Evolutionary conservation across 495 filamentous ascomycete species (phyloP), one percentile per base, ranked within the genome.

Genomic region (Neurospora sp.): DNA sequence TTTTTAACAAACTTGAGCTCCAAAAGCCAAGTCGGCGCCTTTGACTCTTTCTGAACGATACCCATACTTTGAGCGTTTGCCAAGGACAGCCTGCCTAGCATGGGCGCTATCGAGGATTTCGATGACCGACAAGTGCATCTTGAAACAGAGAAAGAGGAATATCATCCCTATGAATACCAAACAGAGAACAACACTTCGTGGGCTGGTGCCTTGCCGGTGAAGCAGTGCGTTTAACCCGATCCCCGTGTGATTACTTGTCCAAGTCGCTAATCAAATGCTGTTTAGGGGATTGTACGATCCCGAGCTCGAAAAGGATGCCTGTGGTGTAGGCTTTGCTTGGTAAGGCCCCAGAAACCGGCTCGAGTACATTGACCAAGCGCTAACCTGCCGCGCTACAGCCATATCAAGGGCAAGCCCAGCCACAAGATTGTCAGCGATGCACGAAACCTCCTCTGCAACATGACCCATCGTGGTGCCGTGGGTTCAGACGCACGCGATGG

Each of bases 371-470:
- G 35, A 31, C 18, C 54, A 42, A 12, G 10, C 41, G 41, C 31
- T 20, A 5, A 5, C 20, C 74, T 77, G 70, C 80, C 71, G 40
- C 38, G 9, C 10, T 8, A 23, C 71, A 98, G 95, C 84, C 92
- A 98, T 80, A 98, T 98, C 82, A 99, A 99, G 87, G 96, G 96
- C 85, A 91, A 92, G 82, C 84, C 96, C 39, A 98, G 94, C 86
- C 96, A 99, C 86, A 99, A 99, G 83, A 99, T 99, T 78, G 91
- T 99, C 71, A 97, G 93, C 86, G 96, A 99, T 98, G 96, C 96
- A 71, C 92, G 93, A 75, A 95, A 94, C 81, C 88, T 99, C 60
- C 90, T 99, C 73, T 99, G 96, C 86, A 99, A 99, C 87, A 99
- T 99, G 96, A 98, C 96, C 88, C 96, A 99, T 86, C 91, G 96